Base-by-base conservation (phyloP, 306 rosid genomes). In the Oxytropis ochrocephala region DNA sequence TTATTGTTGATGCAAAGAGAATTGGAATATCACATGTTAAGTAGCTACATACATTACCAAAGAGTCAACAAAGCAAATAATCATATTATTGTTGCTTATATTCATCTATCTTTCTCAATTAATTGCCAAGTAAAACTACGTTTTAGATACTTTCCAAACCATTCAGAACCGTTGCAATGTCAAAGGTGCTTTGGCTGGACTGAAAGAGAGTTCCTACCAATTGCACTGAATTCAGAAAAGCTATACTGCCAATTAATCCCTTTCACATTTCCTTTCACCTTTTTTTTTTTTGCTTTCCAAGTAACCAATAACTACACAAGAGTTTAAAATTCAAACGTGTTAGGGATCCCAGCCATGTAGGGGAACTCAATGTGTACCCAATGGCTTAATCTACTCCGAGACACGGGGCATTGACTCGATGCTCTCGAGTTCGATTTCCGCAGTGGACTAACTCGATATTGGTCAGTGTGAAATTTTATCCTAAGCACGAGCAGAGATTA, bases 191-290 rank as follows among this genome's bases (percentile, higher is more conserved):
- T 71, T 27, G 19, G 83, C 68, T 74, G 68, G 39, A 6, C 38
- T 38, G 79, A 79, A 79, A 79, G 44, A 51, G 82, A 78, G 64
- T 58, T 67, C 47, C 38, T 38, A 78, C 69, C 82, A 39, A 7
- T 73, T 65, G 67, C 67, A 68, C 57, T 68, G 50, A 44, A 61
- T 61, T 68, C 17, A 73, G 79, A 73, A 73, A 72, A 67, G 62
- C 60, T 42, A 8, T 48, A 74, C 8, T 11, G 54, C 48, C 67
- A 67, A 74, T 33, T 60, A 32, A 73, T 73, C 64, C 59, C 63
- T 72, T 66, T 78, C 77, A 65, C 51, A 19, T 42, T 72, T 69
- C 52, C 12, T 75, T 18, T 35, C 29, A 54, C 35, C 9, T 36
- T 56, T 47, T 32, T 56, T 56, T 47, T 32, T 56, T 56, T 54